These are phyloP conservation scores for Blastobotrys robertii DNA, from an alignment of 805 yeast species.

Conservation along the genomic window DNA sequence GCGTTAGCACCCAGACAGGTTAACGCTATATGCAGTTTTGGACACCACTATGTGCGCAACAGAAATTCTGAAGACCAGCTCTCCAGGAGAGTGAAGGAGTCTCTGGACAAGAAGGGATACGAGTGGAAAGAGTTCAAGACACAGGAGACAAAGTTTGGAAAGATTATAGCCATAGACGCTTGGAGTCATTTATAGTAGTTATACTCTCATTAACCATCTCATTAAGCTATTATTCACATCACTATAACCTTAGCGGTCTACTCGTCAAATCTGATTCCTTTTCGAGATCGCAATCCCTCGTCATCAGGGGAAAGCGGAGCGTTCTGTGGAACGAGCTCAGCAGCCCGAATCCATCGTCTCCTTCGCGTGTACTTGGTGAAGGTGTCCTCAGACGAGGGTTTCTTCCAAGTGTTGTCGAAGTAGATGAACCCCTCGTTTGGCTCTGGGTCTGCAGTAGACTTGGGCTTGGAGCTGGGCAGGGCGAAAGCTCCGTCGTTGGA, in stretches of 20 bases:
- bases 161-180: slow-evolving; percentile 34
- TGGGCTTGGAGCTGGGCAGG: slow-evolving; percentile 41
- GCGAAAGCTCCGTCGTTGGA: slow-evolving; percentile 82
- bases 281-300: slow-evolving; percentile 10
- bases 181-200: slow-evolving; percentile 22
- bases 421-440: slow-evolving; percentile 80
- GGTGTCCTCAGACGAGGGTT: slow-evolving; percentile 78
- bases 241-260: neutral
- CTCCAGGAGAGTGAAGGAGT: slow-evolving; percentile 23
- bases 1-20: slow-evolving; percentile 20
- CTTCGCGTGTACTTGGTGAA: slow-evolving; percentile 87
- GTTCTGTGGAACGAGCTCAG: slow-evolving; percentile 28
- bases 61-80: slow-evolving; percentile 22
- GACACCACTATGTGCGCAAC: slow-evolving; percentile 24
- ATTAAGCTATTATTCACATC: neutral
- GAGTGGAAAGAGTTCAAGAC: slow-evolving; percentile 30
- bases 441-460: slow-evolving; percentile 45
- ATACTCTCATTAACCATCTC: neutral
- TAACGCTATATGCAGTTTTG: slow-evolving; percentile 27
- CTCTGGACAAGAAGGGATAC: slow-evolving; percentile 31
- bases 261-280: slow-evolving; percentile 16
- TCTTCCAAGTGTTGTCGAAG: slow-evolving; percentile 90
- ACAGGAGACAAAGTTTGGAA: slow-evolving; percentile 27
- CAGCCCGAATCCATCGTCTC: slow-evolving; percentile 93
- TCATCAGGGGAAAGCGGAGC: neutral